Evolutionary conservation across 805 yeast species (phyloP).

Genomic region (Brettanomyces sp.): DNA sequence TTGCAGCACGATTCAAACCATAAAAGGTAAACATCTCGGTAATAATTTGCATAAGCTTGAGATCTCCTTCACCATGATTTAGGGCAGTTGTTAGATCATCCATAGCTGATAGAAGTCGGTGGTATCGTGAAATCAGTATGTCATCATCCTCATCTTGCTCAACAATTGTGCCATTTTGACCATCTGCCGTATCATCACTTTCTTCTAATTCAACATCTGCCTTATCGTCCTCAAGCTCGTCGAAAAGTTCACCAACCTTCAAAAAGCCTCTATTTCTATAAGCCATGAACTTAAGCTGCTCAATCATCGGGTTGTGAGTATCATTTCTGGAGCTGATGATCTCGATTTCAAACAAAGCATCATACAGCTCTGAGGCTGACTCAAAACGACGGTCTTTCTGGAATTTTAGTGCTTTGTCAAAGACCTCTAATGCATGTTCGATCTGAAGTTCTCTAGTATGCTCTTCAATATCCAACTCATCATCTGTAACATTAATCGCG

Average conservation of each 20-base stretch:
- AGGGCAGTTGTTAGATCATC: conserved; percentile 61
- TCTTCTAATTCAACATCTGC: not conserved
- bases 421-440: conserved; percentile 74
- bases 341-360: conserved; percentile 56
- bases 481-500: conserved; percentile 73
- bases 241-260: conserved; percentile 30
- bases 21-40: conserved; percentile 43
- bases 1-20: conserved; percentile 37
- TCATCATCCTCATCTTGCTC: conserved; percentile 4
- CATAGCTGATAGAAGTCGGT: conserved; percentile 24
- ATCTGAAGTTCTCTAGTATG: conserved; percentile 86
- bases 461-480: conserved; percentile 74
- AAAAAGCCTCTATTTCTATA: conserved; percentile 77
- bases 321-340: conserved; percentile 41
- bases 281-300: conserved; percentile 65
- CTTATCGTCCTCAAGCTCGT: not conserved
- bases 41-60: conserved; percentile 39
- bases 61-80: conserved; percentile 61
- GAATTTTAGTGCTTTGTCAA: conserved; percentile 56
- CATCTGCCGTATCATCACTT: not conserved
- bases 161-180: conserved; percentile 5
- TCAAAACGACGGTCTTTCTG: conserved; percentile 44
- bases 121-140: conserved; percentile 5
- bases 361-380: conserved; percentile 47
- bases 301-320: conserved; percentile 53